Evolutionary conservation across 345 rosid species (phyloP), one percentile per base, ranked within the genome.

Genomic region (Salix caprea): DNA sequence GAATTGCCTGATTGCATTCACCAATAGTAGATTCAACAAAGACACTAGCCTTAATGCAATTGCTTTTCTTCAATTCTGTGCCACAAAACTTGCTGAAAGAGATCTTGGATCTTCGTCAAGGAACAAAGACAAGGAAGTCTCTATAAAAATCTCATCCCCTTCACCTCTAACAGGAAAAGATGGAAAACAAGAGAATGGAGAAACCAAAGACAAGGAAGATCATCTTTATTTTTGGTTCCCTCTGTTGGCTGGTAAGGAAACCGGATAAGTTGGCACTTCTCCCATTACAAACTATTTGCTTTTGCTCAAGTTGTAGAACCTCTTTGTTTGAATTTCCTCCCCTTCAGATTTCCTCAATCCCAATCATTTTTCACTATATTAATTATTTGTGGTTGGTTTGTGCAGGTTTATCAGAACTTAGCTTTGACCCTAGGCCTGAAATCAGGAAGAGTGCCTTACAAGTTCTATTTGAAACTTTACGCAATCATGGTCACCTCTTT

Each of bases 151-250:
- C 72, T 78, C 89, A 78, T 90, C 85, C 67, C 85, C 91, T 72
- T 88, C 90, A 50, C 84, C 86, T 79, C 83, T 72, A 74, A 72
- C 84, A 34, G 87, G 81, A 67, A 91, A 88, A 80, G 88, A 86
- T 69, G 87, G 83, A 74, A 85, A 83, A 81, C 87, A 82, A 79
- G 97, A 90, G 44, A 91, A 85, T 50, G 94, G 93, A 73, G 94
- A 85, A 79, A 80, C 83, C 65, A 75, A 67, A 28, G 91, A 90
- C 74, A 95, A 81, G 87, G 96, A 88, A 78, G 86, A 86, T 79
- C 95, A 96, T 85, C 92, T 92, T 61, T 85, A 91, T 85, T 96
- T 96, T 74, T 96, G 99, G 99, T 96, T 96, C 74, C 97, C 99
- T 44, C 82, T 96, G 82, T 85, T 96, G 84, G 98, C 99, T 75